Conservation (phyloP, 139 green algal genomes). For the Marvania coccoides region DNA sequence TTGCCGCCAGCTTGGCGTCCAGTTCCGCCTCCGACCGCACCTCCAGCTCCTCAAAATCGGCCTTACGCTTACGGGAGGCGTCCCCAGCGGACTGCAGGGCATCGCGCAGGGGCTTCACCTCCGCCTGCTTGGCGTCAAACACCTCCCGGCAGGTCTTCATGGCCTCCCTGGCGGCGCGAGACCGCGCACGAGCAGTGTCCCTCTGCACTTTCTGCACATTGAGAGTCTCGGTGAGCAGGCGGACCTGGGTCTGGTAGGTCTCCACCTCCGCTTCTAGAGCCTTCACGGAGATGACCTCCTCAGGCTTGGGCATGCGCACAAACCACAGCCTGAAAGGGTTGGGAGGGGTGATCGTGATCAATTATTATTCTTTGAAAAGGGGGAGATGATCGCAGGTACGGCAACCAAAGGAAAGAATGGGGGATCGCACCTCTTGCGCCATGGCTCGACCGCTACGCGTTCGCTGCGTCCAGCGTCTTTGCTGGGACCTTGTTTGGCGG, state of each 20-base stretch:
- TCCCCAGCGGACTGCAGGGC: not conserved
- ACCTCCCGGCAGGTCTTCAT: slow-evolving; percentile 4
- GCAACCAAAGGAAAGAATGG: too few species aligned
- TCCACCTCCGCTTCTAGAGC: slow-evolving; percentile 31
- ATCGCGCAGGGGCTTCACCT: slow-evolving; percentile 22
- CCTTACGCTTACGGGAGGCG: slow-evolving; percentile 1
- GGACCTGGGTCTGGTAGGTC: slow-evolving; percentile 19
- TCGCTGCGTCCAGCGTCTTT: too few species aligned
- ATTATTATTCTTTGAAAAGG: too few species aligned
- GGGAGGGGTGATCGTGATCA: too few species aligned
- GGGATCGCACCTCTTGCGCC: slow-evolving; percentile 4
- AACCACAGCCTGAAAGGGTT: slow-evolving; percentile 41
- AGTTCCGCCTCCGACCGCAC: slow-evolving; percentile 36
- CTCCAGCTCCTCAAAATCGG: slow-evolving; percentile 25
- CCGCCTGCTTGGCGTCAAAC: slow-evolving; percentile 13
- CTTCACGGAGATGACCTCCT: slow-evolving; percentile 13
- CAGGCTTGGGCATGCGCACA: slow-evolving; percentile 37
- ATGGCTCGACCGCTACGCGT: not conserved
- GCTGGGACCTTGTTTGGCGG: too few species aligned
- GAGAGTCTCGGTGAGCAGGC: slow-evolving; percentile 34
- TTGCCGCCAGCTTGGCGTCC: slow-evolving; percentile 12
- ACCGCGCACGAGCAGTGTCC: slow-evolving; percentile 15
- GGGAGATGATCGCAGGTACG: too few species aligned
- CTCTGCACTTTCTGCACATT: slow-evolving; percentile 35
- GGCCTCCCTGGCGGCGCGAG: slow-evolving; percentile 12